A percentile compares a stretch with the other conserved stretches of the same genome.
phyloP scores from a whole-genome alignment of 148 eudicot genomes.

The Beta vulgaris region DNA sequence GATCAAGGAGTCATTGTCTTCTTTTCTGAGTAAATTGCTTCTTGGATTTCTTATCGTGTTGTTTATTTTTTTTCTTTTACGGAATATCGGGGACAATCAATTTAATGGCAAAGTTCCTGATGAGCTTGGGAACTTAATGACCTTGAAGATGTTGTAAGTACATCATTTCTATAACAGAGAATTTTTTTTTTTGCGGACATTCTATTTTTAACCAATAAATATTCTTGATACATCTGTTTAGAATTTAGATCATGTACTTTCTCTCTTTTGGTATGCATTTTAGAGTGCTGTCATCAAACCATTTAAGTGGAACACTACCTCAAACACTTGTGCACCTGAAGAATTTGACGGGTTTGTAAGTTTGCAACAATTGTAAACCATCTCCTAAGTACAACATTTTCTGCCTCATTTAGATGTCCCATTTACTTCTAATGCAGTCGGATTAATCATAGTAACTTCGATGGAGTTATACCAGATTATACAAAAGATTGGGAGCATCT shows the following conservation, averaged over 20 bases:
- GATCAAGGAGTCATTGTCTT: too few species aligned
- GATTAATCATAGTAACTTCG: conserved; percentile 60
- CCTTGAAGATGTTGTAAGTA: conserved; percentile 54
- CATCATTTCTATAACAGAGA: background rate
- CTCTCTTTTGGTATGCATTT: conserved; percentile 11
- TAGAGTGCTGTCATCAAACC: conserved; percentile 71
- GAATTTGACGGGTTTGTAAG: conserved; percentile 64
- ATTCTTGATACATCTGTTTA: background rate
- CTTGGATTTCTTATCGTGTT: background rate
- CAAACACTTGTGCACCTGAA: conserved; percentile 41
- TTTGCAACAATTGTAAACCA: background rate
- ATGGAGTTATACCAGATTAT: conserved; percentile 57
- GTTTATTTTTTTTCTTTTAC: conserved; percentile 24
- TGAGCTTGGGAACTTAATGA: conserved; percentile 50
- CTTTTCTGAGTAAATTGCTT: background rate
- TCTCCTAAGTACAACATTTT: background rate
- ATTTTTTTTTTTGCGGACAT: background rate
- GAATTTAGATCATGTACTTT: background rate
- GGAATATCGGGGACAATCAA: conserved; percentile 62
- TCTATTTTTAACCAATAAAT: background rate
- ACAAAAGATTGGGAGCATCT: conserved; percentile 61
- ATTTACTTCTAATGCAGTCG: conserved; percentile 41
- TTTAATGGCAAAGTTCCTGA: conserved; percentile 53
- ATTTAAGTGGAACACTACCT: conserved; percentile 57
- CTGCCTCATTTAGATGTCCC: background rate